Base-by-base conservation (phyloP, 805 yeast species). In the Wickerhamomyces bovis region DNA sequence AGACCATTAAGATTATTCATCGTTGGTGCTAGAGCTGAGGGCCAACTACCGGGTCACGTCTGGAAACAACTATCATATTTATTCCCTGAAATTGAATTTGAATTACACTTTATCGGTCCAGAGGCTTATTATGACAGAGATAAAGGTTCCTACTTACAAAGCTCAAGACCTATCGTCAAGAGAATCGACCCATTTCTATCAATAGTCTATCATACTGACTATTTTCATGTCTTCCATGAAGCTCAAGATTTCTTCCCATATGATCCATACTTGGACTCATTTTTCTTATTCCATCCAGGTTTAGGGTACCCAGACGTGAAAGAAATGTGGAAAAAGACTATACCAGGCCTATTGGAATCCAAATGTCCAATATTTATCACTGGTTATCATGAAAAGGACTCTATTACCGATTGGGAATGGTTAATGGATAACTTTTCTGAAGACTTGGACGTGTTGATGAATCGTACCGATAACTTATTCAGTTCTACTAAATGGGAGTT, bases 171-270 rank as follows among this genome's bases (percentile, higher is more conserved):
- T n/a, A 70, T 86, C 22, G 78, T 81, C 38, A 79, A 81, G 56
- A 78, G 90, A 60, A 69, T 85, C 42, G 96, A 88, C 65, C 83
- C 79, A 43, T 80, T 83, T 44, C 65, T 94, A 57, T 73, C 85
- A 23, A 75, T 90, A 55, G 78, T 84, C 48, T 84, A 85, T 68
- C 96, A 90, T 67, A 89, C 98, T 1, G 85, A 87, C 58, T 90
- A 84, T 66, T 94, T 94, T 80, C 89, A 89, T 62, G 92, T 85
- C 36, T 74, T 85, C 51, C 96, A 94, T 67, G 89, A 89, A 58
- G 83, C 88, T 42, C 94, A 90, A 58, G 97, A 92, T 68, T 87
- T 94, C 65, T 88, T 89, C 81, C 99, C 99, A 6, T 94, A 90
- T 65, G 99, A 94, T 65, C 99, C 99, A 40, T 94, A 92, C 66